Evolutionary conservation across 2,329 filamentous ascomycete genomes (phyloP).

Genomic region (Cryphonectria naterciae): DNA sequence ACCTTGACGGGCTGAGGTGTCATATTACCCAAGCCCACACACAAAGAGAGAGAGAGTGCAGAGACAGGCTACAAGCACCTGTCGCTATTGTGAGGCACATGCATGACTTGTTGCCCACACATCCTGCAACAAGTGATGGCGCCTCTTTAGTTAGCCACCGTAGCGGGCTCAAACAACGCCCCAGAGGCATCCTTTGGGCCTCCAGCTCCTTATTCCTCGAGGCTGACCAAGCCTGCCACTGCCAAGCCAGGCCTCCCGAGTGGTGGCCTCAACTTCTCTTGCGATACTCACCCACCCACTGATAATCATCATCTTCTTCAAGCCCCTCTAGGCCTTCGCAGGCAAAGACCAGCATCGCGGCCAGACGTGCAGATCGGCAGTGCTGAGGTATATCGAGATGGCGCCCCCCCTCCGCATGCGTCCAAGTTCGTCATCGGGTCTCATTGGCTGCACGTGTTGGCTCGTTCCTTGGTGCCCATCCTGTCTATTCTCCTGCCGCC

Average conservation of each 20-base stretch:
- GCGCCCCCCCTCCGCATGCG: background rate
- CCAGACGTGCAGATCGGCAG: background rate
- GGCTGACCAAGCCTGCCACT: background rate
- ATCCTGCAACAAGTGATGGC: background rate
- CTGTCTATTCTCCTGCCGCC: background rate
- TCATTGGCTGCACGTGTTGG: background rate
- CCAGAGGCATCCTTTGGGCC: conserved; percentile 10
- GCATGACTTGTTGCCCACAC: background rate
- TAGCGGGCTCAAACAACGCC: background rate
- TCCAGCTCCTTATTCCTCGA: background rate
- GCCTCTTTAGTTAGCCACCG: background rate
- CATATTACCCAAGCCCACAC: background rate
- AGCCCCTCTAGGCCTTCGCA: background rate
- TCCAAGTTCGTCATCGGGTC: background rate
- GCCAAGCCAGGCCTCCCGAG: background rate
- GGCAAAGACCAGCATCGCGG: background rate
- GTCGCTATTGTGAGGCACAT: background rate
- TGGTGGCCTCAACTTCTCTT: background rate
- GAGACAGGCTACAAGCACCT: background rate
- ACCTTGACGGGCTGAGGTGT: background rate
- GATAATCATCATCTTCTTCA: background rate
- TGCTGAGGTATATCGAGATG: background rate
- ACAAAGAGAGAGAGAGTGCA: background rate
- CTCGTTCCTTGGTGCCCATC: background rate
- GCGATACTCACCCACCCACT: background rate